phyloP scores from a whole-genome alignment of 2,329 filamentous ascomycete species.

The Plenodomus lindquistii region DNA sequence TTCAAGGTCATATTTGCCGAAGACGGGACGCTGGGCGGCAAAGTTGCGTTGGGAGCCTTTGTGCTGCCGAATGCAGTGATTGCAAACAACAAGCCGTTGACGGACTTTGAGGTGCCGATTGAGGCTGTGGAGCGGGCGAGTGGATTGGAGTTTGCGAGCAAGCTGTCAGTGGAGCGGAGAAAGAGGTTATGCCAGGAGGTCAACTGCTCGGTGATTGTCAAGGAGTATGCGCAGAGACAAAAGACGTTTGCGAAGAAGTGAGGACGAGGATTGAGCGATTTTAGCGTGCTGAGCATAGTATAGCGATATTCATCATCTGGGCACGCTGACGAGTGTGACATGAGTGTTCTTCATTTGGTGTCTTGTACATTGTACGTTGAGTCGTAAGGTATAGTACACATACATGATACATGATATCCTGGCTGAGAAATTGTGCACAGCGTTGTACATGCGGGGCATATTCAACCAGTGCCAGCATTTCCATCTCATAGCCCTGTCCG shows the following conservation, averaged over 20 bases:
- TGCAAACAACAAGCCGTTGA: constrained; percentile 80
- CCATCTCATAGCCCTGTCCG: background rate
- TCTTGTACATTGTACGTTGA: constrained; percentile 24
- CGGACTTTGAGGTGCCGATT: constrained; percentile 92
- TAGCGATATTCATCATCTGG: constrained; percentile 3
- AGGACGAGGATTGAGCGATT: constrained; percentile 8
- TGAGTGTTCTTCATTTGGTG: constrained; percentile 21
- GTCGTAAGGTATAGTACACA: background rate
- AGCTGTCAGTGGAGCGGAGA: constrained; percentile 73
- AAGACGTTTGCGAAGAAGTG: constrained; percentile 46
- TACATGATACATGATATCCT: background rate
- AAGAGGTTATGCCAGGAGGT: constrained; percentile 84
- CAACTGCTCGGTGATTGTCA: constrained; percentile 79
- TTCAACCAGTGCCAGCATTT: background rate
- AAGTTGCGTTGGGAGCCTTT: constrained; percentile 87
- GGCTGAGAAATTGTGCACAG: too few relatives aligned
- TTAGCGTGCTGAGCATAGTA: constrained; percentile 9
- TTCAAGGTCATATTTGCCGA: constrained; percentile 99
- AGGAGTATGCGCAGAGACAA: constrained; percentile 71
- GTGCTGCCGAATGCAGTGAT: constrained; percentile 92
- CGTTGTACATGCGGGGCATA: background rate
- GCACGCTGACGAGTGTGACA: background rate
- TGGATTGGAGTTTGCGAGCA: constrained; percentile 85
- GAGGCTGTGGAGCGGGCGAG: constrained; percentile 91
- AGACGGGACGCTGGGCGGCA: constrained; percentile 66